Evolutionary conservation across 345 rosid species (phyloP), one percentile per base, ranked within the genome.

Genomic region (Gossypium bickii): DNA sequence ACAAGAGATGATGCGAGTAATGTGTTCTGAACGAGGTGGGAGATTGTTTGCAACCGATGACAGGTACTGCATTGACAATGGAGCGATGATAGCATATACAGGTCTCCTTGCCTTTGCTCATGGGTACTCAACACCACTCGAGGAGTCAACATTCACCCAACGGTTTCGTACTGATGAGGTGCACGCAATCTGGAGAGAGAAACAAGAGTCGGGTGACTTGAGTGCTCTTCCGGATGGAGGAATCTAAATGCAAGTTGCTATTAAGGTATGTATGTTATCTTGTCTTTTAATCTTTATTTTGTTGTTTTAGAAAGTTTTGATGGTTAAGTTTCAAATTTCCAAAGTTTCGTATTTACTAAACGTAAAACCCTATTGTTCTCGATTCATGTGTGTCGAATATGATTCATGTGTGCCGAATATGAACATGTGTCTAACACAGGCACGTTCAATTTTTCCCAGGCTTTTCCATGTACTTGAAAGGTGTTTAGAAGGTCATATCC

Each of bases 71-170:
- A 63, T 95, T 0, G 99, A 93, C 81, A 93, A 95, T 5, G 99
- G 99, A 70, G 99, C 98, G 3, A 95, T 95, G 99, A 95, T 95
- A 65, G 98, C 99, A n/a, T 95, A 89, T 71, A 91, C 97, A 0
- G 99, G 98, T 71, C 90, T 95, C 15, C 88, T 93, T 2, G 96
- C 89, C 6, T 95, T 81, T 79, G 99, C 90, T 47, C 82, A 90
- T 1, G 95, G 94, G 20, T 56, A 22, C 16, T 69, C 89, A 43
- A 95, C 98, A 17, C 94, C 92, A 7, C 77, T 95, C 0, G 92
- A 90, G 85, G 98, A 95, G 22, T 82, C 97, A 0, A 95, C 94
- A 10, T 95, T 95, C 84, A 93, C 98, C 13, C 98, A 93, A 78
- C 78, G 98, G 75, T 95, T 93, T 72, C 85, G 99, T 3, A 95